Percentiles rank a stretch among this genome's conserved stretches.
Evolutionary conservation across 192 early-diverging fungal species (phyloP).

Genomic region (Dissophora ornata): DNA sequence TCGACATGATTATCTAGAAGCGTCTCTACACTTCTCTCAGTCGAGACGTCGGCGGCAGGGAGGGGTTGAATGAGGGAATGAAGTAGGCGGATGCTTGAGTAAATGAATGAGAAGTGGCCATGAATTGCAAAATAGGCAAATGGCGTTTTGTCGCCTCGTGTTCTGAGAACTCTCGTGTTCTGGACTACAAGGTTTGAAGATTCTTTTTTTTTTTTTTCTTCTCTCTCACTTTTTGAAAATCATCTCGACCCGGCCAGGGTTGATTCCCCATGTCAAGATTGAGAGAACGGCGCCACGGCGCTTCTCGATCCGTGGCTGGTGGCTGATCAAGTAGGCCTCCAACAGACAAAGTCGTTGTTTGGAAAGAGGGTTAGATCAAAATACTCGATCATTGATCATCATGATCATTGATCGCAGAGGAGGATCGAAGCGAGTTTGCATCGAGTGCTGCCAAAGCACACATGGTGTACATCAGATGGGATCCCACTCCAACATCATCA

Average conservation of each 20-base stretch:
- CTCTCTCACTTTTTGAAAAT: no score
- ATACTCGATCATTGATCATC: background rate
- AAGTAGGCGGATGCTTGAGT: background rate
- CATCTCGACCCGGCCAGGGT: slow-evolving; percentile 9
- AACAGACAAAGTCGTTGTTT: background rate
- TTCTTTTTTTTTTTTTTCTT: no score
- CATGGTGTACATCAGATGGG: slow-evolving; percentile 12
- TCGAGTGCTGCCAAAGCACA: slow-evolving; percentile 10
- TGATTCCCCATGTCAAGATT: background rate
- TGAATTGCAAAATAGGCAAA: no score
- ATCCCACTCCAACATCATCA: slow-evolving; percentile 5
- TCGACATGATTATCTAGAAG: no score
- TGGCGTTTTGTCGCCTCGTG: no score
- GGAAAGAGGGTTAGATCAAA: slow-evolving; percentile 7
- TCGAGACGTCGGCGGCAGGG: no score
- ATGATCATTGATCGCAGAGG: background rate
- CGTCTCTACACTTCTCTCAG: no score
- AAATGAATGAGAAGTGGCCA: background rate
- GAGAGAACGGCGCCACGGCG: no score
- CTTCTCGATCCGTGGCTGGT: background rate
- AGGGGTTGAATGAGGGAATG: no score
- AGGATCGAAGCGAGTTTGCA: slow-evolving; percentile 17
- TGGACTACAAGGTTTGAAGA: no score
- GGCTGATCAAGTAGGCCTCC: slow-evolving; percentile 17
- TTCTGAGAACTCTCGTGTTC: no score